These are phyloP conservation scores for Hyaloraphidium curvatum DNA, from an alignment of 192 early-diverging fungal species.

Conservation along the genomic window DNA sequence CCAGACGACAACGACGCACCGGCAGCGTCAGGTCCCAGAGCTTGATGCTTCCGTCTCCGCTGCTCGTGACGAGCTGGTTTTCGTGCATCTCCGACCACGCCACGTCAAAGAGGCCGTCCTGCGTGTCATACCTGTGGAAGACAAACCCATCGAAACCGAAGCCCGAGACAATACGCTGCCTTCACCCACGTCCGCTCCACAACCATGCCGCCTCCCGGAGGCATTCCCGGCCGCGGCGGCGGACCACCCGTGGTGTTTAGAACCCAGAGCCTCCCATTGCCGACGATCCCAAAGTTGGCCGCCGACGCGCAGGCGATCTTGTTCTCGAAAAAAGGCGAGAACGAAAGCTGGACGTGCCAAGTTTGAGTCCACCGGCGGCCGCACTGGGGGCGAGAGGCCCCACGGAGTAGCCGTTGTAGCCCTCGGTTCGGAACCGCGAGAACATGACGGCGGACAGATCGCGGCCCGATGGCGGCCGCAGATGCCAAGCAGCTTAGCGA, in stretches of 20 bases:
- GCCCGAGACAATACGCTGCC: no score
- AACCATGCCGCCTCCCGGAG: not conserved
- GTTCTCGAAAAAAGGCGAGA: constrained; percentile 83
- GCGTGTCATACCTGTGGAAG: constrained; percentile 66
- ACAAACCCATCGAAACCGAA: not conserved
- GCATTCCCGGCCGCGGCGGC: not conserved
- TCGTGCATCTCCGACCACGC: constrained; percentile 93
- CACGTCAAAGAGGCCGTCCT: constrained; percentile 88
- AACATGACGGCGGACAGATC: no score
- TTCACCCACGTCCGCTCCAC: not conserved
- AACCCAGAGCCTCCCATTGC: constrained; percentile 78
- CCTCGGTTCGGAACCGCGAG: constrained; percentile 44
- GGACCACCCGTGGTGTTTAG: constrained; percentile 19
- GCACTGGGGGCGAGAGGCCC: not conserved
- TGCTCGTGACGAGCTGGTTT: constrained; percentile 73
- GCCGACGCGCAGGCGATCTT: constrained; percentile 69
- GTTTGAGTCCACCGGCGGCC: not conserved
- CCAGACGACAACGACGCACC: constrained; percentile 23
- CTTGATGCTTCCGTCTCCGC: constrained; percentile 89
- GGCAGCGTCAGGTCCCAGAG: constrained; percentile 75
- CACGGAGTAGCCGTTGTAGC: constrained; percentile 83
- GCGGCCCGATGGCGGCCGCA: no score
- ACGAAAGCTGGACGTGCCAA: constrained; percentile 41
- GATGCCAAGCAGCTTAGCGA: no score
- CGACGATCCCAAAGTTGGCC: constrained; percentile 93